Conservation (phyloP, 352 stramenopile species). For the Phytophthora foliorum region DNA sequence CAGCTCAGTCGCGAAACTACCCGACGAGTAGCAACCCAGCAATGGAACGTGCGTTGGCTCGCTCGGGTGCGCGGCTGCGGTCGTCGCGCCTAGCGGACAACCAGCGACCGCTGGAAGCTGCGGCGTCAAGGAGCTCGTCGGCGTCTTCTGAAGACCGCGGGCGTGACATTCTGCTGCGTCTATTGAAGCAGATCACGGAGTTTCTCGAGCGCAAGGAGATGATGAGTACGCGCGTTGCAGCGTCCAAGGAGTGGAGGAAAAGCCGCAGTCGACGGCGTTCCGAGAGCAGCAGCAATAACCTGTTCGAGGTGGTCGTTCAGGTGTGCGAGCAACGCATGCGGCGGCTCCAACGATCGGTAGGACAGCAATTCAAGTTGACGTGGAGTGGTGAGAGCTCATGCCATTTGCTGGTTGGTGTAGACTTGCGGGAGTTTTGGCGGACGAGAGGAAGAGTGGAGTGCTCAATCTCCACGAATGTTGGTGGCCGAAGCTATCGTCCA, state of each 20-base stretch:
- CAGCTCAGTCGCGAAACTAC: constrained; percentile 31
- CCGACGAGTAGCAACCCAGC: background rate
- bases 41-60: constrained; percentile 34
- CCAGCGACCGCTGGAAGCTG: constrained; percentile 26
- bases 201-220: constrained; percentile 66
- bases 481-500: constrained; percentile 77
- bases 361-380: background rate
- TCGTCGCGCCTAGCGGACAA: constrained; percentile 27
- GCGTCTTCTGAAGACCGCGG: constrained; percentile 31
- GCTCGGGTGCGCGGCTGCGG: constrained; percentile 25
- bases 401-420: constrained; percentile 12
- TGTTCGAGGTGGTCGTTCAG: constrained; percentile 59
- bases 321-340: constrained; percentile 69
- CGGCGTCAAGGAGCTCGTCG: constrained; percentile 9
- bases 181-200: constrained; percentile 61
- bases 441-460: constrained; percentile 35
- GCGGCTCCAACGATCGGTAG: constrained; percentile 40
- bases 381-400: background rate
- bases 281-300: constrained; percentile 35
- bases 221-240: constrained; percentile 39
- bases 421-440: constrained; percentile 16
- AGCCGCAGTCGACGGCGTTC: constrained; percentile 30
- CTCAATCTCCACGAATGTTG: constrained; percentile 45
- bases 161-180: constrained; percentile 48
- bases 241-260: constrained; percentile 38